These are phyloP conservation scores for Lactifluus piperatus DNA, from an alignment of 768 basidiomycete species.

Conservation along the genomic window DNA sequence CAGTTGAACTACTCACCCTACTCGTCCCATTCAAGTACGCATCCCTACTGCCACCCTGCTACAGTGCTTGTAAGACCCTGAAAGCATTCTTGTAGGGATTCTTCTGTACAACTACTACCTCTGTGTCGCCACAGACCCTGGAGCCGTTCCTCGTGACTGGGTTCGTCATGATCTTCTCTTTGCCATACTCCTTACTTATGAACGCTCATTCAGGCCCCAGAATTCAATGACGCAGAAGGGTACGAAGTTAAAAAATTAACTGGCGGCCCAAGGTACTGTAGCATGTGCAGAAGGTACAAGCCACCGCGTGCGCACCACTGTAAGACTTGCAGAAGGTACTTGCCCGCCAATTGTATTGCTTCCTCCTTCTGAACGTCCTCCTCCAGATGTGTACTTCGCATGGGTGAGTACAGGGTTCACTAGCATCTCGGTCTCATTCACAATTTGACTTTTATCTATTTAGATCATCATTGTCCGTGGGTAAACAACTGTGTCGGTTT, in stretches of 20 bases:
- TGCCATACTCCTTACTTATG: not conserved
- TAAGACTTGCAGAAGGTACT: constrained; percentile 72
- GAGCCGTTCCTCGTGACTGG: constrained; percentile 71
- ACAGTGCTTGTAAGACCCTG: constrained; percentile 9
- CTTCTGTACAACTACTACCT: constrained; percentile 86
- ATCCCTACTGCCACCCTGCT: not conserved
- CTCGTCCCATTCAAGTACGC: constrained; percentile 88
- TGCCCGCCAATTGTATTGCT: constrained; percentile 8
- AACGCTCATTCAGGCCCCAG: constrained; percentile 51
- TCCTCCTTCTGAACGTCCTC: not conserved
- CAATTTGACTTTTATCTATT: constrained; percentile 1
- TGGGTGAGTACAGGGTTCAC: constrained; percentile 47
- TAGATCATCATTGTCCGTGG: constrained; percentile 91
- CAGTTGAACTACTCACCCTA: constrained; percentile 66
- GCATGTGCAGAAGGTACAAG: constrained; percentile 78
- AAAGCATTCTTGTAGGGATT: constrained; percentile 64
- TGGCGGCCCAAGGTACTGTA: constrained; percentile 75
- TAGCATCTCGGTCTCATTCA: not conserved
- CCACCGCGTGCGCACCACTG: constrained; percentile 92
- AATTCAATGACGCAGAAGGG: constrained; percentile 53
- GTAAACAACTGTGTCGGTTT: constrained; percentile 93
- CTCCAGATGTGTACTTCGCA: constrained; percentile 72
- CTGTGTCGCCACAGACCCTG: constrained; percentile 78
- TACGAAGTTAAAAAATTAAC: constrained; percentile 89
- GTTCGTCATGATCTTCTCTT: constrained; percentile 33